Evolutionary conservation across 805 yeast genomes (phyloP).

Genomic region (Wickerhamiella vanderwaltii): DNA sequence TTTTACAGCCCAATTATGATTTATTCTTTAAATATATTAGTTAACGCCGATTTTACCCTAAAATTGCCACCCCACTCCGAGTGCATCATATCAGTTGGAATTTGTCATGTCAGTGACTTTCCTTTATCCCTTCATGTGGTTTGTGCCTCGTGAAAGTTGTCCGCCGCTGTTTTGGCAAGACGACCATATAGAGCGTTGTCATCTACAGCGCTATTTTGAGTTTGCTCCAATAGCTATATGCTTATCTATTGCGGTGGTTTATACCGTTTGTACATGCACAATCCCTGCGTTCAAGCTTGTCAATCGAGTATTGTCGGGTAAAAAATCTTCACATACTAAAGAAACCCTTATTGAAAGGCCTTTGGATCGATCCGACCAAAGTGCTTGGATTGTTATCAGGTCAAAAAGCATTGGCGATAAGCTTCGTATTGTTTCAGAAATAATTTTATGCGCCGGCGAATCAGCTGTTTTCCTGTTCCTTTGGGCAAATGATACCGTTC

Average conservation of each 20-base stretch:
- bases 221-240: constrained; percentile 12
- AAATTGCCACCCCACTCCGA: no score
- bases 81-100: no score
- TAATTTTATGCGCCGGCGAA: constrained; percentile 14
- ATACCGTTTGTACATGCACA: neutral
- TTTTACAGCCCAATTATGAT: no score
- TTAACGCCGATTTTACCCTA: no score
- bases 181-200: constrained; percentile 20
- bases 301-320: neutral
- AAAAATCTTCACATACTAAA: neutral
- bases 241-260: constrained; percentile 5
- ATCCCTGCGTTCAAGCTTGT: neutral
- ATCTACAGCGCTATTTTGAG: constrained; percentile 19
- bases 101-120: no score
- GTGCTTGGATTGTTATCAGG: constrained; percentile 17
- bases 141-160: neutral
- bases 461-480: constrained; percentile 2
- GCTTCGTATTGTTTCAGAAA: constrained; percentile 18
- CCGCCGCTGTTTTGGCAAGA: constrained; percentile 21
- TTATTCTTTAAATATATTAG: no score
- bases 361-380: constrained; percentile 14
- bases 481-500: constrained; percentile 1
- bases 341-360: constrained; percentile 12
- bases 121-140: no score
- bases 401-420: constrained; percentile 17